A percentile compares a stretch with the other conserved stretches of the same genome.
phyloP scores from a whole-genome alignment of 2,329 filamentous ascomycete genomes.

The Domatiomyces globalis region DNA sequence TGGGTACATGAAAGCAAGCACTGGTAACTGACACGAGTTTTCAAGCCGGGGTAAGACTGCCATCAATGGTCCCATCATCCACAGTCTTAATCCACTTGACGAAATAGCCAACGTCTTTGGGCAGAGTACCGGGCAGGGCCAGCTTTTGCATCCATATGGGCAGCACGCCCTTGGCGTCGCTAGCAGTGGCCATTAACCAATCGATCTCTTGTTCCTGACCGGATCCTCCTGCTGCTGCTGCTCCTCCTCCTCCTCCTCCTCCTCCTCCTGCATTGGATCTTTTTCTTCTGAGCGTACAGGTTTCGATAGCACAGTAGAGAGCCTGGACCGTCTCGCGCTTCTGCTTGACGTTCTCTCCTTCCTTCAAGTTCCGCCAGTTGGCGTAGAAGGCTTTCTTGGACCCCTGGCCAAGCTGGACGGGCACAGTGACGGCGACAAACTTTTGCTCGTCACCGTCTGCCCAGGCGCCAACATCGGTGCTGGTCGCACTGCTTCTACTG shows the following conservation, averaged over 20 bases:
- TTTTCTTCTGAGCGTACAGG: constrained; percentile 1
- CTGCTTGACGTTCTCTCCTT: constrained; percentile 16
- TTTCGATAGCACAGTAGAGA: constrained; percentile 16
- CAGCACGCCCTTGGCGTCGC: constrained; percentile 53
- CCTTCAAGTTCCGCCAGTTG: constrained; percentile 16
- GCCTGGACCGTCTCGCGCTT: constrained; percentile 19
- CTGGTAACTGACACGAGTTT: too few species aligned
- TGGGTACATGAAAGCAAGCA: too few species aligned
- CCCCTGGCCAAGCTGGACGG: constrained; percentile 16
- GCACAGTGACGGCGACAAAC: constrained; percentile 22
- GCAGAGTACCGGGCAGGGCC: constrained; percentile 47
- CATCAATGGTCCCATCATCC: constrained; percentile 6
- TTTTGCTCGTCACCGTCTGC: constrained; percentile 7
- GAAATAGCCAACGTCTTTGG: constrained; percentile 59
- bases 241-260: neutral
- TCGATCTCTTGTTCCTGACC: constrained; percentile 42
- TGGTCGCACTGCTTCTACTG: neutral
- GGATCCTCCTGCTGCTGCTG: constrained; percentile 38
- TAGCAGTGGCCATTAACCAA: constrained; percentile 68
- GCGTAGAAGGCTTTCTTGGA: constrained; percentile 18
- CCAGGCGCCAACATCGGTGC: neutral
- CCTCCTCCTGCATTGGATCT: constrained; percentile 4
- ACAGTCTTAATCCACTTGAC: constrained; percentile 47
- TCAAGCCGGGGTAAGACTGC: neutral
- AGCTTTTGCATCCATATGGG: constrained; percentile 53